Conservation (phyloP, 1,139 yeast genomes). For the Candida sanyaensis region DNA sequence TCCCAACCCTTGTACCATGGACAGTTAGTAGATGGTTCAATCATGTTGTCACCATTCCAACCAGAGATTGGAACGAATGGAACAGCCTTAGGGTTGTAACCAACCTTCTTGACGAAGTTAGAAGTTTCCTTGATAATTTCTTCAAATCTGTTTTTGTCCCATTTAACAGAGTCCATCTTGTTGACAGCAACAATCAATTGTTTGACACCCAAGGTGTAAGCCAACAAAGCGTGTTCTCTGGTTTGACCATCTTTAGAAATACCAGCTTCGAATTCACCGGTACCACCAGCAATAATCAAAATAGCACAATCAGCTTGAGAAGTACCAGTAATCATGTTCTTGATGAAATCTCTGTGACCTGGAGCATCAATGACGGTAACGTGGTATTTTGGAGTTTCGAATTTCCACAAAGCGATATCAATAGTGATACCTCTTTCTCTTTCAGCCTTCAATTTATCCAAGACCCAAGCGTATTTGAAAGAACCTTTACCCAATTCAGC, state of each 20-base stretch:
- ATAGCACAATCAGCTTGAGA: conserved; percentile 94
- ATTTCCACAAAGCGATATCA: conserved; percentile 93
- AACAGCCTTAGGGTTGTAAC: conserved; percentile 89
- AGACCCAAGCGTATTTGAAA: conserved; percentile 98
- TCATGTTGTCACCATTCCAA: conserved; percentile 95
- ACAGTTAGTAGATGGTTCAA: conserved; percentile 79
- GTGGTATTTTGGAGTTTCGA: conserved; percentile 93
- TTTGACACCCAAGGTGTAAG: conserved; percentile 88
- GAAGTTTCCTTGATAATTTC: conserved; percentile 84
- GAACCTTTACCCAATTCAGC: conserved; percentile 98
- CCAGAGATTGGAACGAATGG: conserved; percentile 93
- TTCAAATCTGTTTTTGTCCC: conserved; percentile 80
- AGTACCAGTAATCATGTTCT: conserved; percentile 92
- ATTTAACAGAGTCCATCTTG: conserved; percentile 92
- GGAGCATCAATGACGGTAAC: conserved; percentile 94
- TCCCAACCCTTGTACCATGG: conserved; percentile 94
- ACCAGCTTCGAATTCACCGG: conserved; percentile 86
- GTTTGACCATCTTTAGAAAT: conserved; percentile 49
- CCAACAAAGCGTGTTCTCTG: conserved; percentile 90
- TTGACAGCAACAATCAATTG: conserved; percentile 88
- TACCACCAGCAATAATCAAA: conserved; percentile 88
- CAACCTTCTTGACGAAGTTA: conserved; percentile 90
- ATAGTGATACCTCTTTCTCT: conserved; percentile 98
- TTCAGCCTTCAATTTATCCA: conserved; percentile 94
- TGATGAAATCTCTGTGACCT: conserved; percentile 97